Conservation (phyloP, 2,329 filamentous ascomycete genomes). For the Botrytis cinerea region DNA sequence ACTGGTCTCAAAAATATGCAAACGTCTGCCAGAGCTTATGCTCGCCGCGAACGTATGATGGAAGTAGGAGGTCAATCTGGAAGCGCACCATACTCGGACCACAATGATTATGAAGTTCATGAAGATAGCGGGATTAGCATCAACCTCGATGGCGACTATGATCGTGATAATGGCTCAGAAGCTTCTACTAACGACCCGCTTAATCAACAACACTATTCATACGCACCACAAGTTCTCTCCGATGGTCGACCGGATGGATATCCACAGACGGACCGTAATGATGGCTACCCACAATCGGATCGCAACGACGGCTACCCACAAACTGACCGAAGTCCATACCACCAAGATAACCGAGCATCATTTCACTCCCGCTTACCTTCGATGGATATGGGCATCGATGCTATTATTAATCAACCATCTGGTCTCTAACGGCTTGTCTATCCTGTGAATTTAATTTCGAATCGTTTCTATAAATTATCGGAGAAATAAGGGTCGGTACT, state of each 20-base stretch:
- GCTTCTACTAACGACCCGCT: conserved; percentile 19
- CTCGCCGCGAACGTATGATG: conserved; percentile 61
- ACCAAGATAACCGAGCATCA: conserved; percentile 4
- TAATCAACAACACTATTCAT: conserved; percentile 23
- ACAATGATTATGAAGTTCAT: conserved; percentile 17
- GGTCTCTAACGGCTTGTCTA: conserved; percentile 18
- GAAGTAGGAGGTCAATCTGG: conserved; percentile 15
- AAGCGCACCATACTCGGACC: conserved; percentile 13
- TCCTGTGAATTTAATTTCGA: not conserved
- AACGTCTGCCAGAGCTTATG: conserved; percentile 64
- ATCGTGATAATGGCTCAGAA: conserved; percentile 32
- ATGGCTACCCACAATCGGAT: conserved; percentile 19
- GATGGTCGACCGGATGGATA: conserved; percentile 22
- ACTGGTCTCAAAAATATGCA: conserved; percentile 81
- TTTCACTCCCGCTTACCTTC: conserved; percentile 48
- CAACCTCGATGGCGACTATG: conserved; percentile 51
- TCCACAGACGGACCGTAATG: conserved; percentile 17
- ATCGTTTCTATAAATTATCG: conserved; percentile 7
- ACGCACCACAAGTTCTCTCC: conserved; percentile 21
- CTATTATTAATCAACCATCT: conserved; percentile 56
- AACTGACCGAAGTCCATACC: conserved; percentile 2
- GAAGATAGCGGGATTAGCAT: conserved; percentile 71
- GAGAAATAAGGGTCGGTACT: not conserved
- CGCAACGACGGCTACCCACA: conserved; percentile 17
- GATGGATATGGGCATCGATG: conserved; percentile 62